Evolutionary conservation across 2,329 filamentous ascomycete species (phyloP), one percentile per base, ranked within the genome.

Genomic region (Triangularia setosa): DNA sequence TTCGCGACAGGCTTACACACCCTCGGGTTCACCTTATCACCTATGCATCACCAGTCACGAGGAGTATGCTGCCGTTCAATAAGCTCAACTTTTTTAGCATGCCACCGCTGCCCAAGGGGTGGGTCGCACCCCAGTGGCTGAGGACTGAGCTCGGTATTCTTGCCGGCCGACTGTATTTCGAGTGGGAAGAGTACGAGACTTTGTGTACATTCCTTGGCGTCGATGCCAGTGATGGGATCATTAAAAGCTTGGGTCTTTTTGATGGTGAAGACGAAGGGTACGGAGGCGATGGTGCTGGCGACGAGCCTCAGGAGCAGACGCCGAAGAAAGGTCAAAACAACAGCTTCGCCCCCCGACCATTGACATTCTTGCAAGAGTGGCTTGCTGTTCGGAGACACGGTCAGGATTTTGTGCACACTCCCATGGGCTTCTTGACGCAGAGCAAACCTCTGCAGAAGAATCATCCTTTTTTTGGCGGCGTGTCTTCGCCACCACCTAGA

Each of bases 31-130:
- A 83, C 62, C 75, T 90, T 0, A 69, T 89, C 0, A 75, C 79
- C 0, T 90, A 90, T 65, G 79, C 87, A 0, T 82, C 87, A 0
- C 85, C 88, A 0, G 79, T 87, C 0, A 88, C 87, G 0, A 79
- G 80, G 28, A 77, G 79, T 1, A 90, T 90, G 87, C 71, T 83
- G 0, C 75, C 80, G 4, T 89, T 90, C 74, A 84, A 87, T 67
- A 67, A 70, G 0, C 74, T 90, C 0, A 69, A 70, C 0, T 89
- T 81, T 70, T 85, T 83, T 68, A 73, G 80, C 0, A 74, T 86
- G 0, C 87, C 88, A 0, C 25, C 72, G 0, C 72, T 87, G 0
- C 78, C 82, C 0, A 1, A 35, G 0, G 58, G 67, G 0, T 81
- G 79, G 75, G 55, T 67, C 1, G 72, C 81, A 0, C 86, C 87